Base-by-base conservation (phyloP, 2,329 filamentous ascomycete genomes). In the Pseudogymnoascus sp. region DNA sequence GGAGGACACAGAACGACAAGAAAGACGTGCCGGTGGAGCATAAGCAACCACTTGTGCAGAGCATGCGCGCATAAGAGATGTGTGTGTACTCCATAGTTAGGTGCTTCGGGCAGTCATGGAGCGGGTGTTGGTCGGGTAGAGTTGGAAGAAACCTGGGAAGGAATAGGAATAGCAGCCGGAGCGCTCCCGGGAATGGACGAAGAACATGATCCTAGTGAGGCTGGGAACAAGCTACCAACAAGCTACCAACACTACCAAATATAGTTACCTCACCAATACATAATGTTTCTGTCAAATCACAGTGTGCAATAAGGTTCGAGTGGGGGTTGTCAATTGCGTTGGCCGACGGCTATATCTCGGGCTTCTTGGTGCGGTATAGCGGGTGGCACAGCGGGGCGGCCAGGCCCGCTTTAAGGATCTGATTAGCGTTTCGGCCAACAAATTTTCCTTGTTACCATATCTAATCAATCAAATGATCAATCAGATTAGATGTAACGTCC, bases 401-500 rank as follows among this genome's bases (percentile, higher is more conserved):
- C n/a, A 33, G 50, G 10, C 50, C 50, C 26, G 50, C 50, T 7
- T 9, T 13, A 33, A 56, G 50, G 50, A 56, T 56, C 50, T 56
- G 50, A 56, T 56, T 56, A 56, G 50, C 26, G 50, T 56, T 33
- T 33, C 50, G 17, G 29, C 10, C 50, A 56, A 19, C 50, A 56
- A 33, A 56, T 33, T 56, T 56, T 56, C 50, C 50, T 19, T 56
- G 50, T 10, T 33, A 19, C 26, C n/a, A 56, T 56, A 56, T 56
- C 50, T 56, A 56, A 56, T 62, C 31, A 56, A 56, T 62, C 31
- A 31, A 62, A 62, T 44, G 35, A 44, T 33, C 38, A 29, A 63
- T 63, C 53, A 63, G 62, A 63, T 63, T 63, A 63, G 62, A 63
- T 63, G 31, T 38, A 63, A 60, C 33, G 1, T 42, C 7, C 1